These are phyloP conservation scores for Sporothrix brasiliensis DNA, from an alignment of 2,329 filamentous ascomycete genomes.

Conservation along the genomic window DNA sequence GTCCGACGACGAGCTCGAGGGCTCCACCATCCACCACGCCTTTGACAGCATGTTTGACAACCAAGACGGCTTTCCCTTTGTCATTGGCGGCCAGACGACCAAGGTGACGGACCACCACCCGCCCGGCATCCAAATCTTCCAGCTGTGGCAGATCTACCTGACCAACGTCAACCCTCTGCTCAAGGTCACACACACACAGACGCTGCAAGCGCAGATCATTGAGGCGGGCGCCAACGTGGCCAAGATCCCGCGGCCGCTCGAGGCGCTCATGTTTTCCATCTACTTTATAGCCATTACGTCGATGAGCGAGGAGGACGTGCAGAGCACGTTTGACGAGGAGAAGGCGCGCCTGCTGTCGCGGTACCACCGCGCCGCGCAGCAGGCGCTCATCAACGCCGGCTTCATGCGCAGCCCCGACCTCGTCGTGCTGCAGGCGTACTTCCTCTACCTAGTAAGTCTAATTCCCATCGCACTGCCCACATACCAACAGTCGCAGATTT, in stretches of 20 bases:
- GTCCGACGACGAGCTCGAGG: constrained; percentile 60
- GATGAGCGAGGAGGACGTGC: constrained; percentile 58
- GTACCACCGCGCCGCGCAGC: constrained; percentile 62
- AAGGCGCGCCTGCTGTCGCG: constrained; percentile 55
- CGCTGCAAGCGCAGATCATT: constrained; percentile 65
- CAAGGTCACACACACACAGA: constrained; percentile 69
- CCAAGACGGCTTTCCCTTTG: constrained; percentile 61
- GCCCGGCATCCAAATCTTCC: constrained; percentile 61
- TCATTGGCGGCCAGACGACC: constrained; percentile 51
- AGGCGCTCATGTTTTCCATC: constrained; percentile 69
- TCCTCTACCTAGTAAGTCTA: constrained; percentile 65
- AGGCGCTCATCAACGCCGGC: constrained; percentile 66
- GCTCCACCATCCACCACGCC: constrained; percentile 59
- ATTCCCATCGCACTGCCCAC: constrained; percentile 34
- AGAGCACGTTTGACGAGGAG: constrained; percentile 55
- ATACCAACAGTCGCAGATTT: constrained; percentile 51
- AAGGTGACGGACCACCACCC: constrained; percentile 56
- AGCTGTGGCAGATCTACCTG: constrained; percentile 70
- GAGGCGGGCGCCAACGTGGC: constrained; percentile 60
- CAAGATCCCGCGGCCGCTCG: constrained; percentile 59
- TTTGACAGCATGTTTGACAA: constrained; percentile 63
- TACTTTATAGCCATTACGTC: constrained; percentile 63
- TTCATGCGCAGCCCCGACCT: constrained; percentile 69
- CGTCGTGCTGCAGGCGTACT: constrained; percentile 66
- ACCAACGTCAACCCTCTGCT: constrained; percentile 70